Base-by-base conservation (phyloP, 1,284 basidiomycete genomes). In the Agroathelia rolfsii region DNA sequence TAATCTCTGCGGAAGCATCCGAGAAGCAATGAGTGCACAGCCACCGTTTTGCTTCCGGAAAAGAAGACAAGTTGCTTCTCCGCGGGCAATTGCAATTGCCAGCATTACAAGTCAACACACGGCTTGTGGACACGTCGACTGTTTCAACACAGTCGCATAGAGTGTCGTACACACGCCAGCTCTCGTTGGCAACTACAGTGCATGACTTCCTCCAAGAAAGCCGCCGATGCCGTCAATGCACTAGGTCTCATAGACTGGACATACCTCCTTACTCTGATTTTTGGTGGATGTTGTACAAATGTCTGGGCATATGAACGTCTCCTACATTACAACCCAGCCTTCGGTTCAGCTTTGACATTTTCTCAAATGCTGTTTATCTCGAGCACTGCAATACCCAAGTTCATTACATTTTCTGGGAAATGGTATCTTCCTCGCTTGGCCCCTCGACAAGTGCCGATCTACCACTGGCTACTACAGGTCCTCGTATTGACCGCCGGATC, bases 271-370 rank as follows among this genome's bases (percentile, higher is more conserved):
- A 64, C 64, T 8, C 62, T 83, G 38, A 74, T 87, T 3, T 70
- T 87, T 45, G 84, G 84, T 26, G 84, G 84, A 6, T 89, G 85
- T 46, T 89, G 85, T 69, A 66, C 77, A 22, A 87, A 77, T 53
- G 80, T 80, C 11, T 71, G 71, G 65, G 61, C 74, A 2, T 77
- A 76, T 44, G 77, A 78, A 42, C 75, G 80, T 33, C 55, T 89
- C 13, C 64, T 89, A 16, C 72, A 74, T 40, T 59, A 73, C 39
- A 78, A 81, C 49, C 70, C 82, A 9, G 62, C 64, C 6, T 70
- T 83, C 22, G 83, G 84, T 14, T 79, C 83, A n/a, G 77, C 84
- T 16, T 68, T 90, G 28, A 88, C 85, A 2, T 86, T 89, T 56
- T 74, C 76, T 4, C 86, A 90, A 56, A 85, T 87, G 70, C 42